Percentiles rank a stretch among this genome's conserved stretches.
Evolutionary conservation across 495 filamentous ascomycete genomes (phyloP).

Genomic region (Lepidopterella palustris): DNA sequence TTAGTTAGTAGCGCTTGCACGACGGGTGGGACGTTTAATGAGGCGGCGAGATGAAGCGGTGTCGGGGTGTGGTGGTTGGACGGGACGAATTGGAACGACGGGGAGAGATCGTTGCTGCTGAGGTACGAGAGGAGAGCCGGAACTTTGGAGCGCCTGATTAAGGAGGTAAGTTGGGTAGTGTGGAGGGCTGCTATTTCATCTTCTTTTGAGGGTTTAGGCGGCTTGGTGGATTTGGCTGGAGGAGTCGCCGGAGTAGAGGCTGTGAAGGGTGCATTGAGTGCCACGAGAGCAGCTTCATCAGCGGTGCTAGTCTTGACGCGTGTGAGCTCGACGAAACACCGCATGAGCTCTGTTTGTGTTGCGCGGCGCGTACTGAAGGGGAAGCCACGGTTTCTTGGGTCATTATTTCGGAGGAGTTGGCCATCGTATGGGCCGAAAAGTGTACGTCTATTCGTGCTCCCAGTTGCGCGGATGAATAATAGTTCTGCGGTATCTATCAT

Average conservation of each 20-base stretch:
- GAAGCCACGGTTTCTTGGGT: slow-evolving; percentile 78
- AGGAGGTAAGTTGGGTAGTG: slow-evolving; percentile 76
- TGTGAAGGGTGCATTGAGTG: slow-evolving; percentile 39
- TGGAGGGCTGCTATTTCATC: slow-evolving; percentile 75
- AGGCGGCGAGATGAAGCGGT: slow-evolving; percentile 77
- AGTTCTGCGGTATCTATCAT: slow-evolving; percentile 78
- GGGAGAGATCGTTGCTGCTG: slow-evolving; percentile 57
- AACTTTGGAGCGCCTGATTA: slow-evolving; percentile 84
- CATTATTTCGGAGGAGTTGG: slow-evolving; percentile 73
- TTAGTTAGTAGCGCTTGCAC: slow-evolving; percentile 71
- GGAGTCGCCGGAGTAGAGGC: slow-evolving; percentile 13
- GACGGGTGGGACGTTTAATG: slow-evolving; percentile 64
- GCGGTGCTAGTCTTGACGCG: slow-evolving; percentile 76
- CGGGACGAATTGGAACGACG: slow-evolving; percentile 70
- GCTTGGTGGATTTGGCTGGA: slow-evolving; percentile 33
- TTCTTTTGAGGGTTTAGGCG: slow-evolving; percentile 55
- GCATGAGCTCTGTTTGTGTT: slow-evolving; percentile 90
- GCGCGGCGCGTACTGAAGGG: slow-evolving; percentile 93
- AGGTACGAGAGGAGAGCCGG: slow-evolving; percentile 84
- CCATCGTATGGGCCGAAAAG: slow-evolving; percentile 88
- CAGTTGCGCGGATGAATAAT: slow-evolving; percentile 83
- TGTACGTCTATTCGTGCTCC: slow-evolving; percentile 72
- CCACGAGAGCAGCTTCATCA: slow-evolving; percentile 50
- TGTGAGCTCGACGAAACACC: slow-evolving; percentile 86
- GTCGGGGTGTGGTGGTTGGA: slow-evolving; percentile 81